Conservation (phyloP, 345 rosid genomes). For the Crucihimalaya himalaica region DNA sequence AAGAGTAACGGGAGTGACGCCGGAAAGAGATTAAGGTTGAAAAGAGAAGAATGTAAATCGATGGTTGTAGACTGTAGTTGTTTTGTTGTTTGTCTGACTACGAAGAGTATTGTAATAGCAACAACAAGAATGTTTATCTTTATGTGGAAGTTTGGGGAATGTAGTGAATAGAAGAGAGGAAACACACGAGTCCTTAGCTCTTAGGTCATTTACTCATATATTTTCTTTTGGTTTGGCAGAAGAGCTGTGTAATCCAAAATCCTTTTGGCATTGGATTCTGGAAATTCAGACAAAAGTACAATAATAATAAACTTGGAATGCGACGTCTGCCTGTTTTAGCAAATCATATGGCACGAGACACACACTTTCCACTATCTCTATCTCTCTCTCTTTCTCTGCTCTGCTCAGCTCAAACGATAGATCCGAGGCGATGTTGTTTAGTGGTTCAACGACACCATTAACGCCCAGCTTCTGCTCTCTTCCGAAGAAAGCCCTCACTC, state of each 20-base stretch:
- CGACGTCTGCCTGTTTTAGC: too few relatives aligned
- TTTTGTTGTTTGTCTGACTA: conserved; percentile 22
- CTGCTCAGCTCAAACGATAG: too few relatives aligned
- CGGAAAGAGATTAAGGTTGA: conserved; percentile 72
- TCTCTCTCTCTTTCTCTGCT: too few relatives aligned
- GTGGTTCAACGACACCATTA: conserved; percentile 38
- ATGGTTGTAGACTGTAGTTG: conserved; percentile 22
- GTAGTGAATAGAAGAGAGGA: not conserved
- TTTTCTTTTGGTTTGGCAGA: too few relatives aligned
- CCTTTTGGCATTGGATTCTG: not conserved
- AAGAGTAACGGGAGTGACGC: conserved; percentile 69
- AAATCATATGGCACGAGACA: too few relatives aligned
- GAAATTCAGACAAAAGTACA: too few relatives aligned
- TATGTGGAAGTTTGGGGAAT: conserved; percentile 6
- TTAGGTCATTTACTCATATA: too few relatives aligned
- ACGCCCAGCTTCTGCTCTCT: conserved; percentile 25
- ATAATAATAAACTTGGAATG: too few relatives aligned
- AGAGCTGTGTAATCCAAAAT: not conserved
- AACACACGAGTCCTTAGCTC: not conserved
- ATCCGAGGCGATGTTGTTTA: conserved; percentile 41
- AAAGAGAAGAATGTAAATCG: conserved; percentile 26
- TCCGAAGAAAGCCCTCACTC: conserved; percentile 22
- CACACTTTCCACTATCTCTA: too few relatives aligned
- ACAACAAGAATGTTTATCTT: conserved; percentile 10
- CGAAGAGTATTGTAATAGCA: conserved; percentile 25